Evolutionary conservation across 1,284 basidiomycete genomes (phyloP).

Genomic region (Cutaneotrichosporon cyanovorans): DNA sequence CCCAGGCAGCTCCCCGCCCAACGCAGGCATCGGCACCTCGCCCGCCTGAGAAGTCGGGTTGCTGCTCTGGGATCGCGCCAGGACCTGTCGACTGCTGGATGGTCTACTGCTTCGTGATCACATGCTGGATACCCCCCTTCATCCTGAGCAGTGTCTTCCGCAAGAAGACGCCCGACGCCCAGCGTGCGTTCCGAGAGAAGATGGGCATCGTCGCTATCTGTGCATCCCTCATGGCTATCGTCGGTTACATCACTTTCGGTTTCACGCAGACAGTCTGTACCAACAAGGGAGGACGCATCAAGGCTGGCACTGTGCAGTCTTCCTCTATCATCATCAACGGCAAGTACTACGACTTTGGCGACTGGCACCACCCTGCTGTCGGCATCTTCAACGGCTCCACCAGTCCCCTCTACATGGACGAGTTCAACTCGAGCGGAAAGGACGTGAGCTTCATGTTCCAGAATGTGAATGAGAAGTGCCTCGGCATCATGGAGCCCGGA

Average conservation of each 20-base stretch:
- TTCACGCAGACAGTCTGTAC: constrained; percentile 94
- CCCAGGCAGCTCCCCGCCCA: constrained; percentile 47
- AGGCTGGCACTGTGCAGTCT: constrained; percentile 66
- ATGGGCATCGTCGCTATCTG: constrained; percentile 87
- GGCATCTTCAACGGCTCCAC: constrained; percentile 62
- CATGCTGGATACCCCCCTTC: constrained; percentile 71
- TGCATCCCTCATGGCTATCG: constrained; percentile 71
- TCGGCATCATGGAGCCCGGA: constrained; percentile 61
- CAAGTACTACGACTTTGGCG: constrained; percentile 81
- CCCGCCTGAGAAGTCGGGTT: constrained; percentile 12
- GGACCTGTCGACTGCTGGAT: constrained; percentile 93
- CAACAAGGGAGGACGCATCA: constrained; percentile 64
- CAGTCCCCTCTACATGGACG: constrained; percentile 73
- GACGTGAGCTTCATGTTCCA: constrained; percentile 95
- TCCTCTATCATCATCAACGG: constrained; percentile 89
- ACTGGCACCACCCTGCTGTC: constrained; percentile 71
- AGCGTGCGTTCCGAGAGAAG: constrained; percentile 94
- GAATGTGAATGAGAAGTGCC: constrained; percentile 74
- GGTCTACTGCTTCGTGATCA: constrained; percentile 86
- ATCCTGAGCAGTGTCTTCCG: constrained; percentile 56
- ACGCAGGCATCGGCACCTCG: constrained; percentile 13
- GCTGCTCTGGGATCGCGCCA: constrained; percentile 52
- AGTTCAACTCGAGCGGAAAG: constrained; percentile 70
- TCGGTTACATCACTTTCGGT: constrained; percentile 99
- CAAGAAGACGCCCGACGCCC: constrained; percentile 83